These are phyloP conservation scores for Fusarium tricinctum DNA, from an alignment of 2,329 filamentous ascomycete genomes.

Conservation along the genomic window DNA sequence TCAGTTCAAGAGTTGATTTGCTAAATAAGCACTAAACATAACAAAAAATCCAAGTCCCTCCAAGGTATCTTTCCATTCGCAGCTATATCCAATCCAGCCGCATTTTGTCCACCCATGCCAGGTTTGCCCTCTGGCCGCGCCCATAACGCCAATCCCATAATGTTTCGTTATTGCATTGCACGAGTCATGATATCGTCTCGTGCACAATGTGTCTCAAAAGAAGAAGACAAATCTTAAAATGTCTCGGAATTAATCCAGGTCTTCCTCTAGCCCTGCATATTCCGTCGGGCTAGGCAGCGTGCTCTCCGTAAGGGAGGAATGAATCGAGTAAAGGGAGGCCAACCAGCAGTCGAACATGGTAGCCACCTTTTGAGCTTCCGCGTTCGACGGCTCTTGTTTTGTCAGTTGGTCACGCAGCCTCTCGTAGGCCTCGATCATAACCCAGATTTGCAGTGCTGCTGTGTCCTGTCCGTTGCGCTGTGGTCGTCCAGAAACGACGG, in stretches of 20 bases:
- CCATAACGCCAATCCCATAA: constrained; percentile 35
- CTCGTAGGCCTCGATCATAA: constrained; percentile 73
- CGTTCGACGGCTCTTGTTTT: constrained; percentile 52
- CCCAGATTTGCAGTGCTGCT: constrained; percentile 65
- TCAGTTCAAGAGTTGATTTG: constrained; percentile 1
- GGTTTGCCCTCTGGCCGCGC: constrained; percentile 28
- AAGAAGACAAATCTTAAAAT: background rate
- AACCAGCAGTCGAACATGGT: constrained; percentile 67
- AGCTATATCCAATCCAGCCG: constrained; percentile 33
- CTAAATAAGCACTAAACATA: background rate
- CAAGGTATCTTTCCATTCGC: constrained; percentile 36
- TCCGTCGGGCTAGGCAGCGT: constrained; percentile 49
- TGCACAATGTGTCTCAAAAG: constrained; percentile 14
- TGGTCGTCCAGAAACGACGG: constrained; percentile 54
- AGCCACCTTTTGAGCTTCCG: constrained; percentile 51
- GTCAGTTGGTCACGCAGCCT: constrained; percentile 63
- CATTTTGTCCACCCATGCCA: constrained; percentile 29
- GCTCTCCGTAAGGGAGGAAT: constrained; percentile 52
- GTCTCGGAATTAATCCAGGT: constrained; percentile 40
- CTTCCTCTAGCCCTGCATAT: constrained; percentile 49
- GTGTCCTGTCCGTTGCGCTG: constrained; percentile 51
- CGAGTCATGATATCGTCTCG: constrained; percentile 8
- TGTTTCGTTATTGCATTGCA: constrained; percentile 20
- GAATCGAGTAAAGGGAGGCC: constrained; percentile 62
- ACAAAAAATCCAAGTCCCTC: constrained; percentile 18